A percentile compares a stretch with the other conserved stretches of the same genome.
These are phyloP conservation scores for Albizia julibrissin DNA, from an alignment of 306 rosid species.

Conservation along the genomic window DNA sequence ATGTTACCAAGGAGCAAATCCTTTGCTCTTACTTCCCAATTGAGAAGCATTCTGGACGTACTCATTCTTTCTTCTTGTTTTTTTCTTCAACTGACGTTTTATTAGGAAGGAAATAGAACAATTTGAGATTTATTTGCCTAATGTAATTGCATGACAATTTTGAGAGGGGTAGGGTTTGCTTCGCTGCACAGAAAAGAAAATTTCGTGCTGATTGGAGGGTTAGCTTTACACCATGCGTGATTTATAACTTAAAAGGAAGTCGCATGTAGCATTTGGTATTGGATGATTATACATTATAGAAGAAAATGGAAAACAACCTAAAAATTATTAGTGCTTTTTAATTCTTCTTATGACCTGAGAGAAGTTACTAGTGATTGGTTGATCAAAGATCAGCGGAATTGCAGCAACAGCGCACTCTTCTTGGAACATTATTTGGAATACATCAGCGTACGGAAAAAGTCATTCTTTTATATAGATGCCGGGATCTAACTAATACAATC, in stretches of 20 bases:
- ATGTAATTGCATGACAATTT: neutral
- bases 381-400: neutral
- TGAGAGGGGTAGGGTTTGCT: neutral
- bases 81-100: neutral
- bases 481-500: conserved; percentile 40
- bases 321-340: neutral
- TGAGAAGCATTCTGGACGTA: neutral
- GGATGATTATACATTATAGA: neutral
- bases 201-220: neutral
- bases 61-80: neutral
- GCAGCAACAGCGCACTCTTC: neutral
- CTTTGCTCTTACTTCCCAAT: neutral
- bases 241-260: neutral
- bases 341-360: neutral
- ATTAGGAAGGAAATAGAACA: neutral
- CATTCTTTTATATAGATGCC: conserved; percentile 33
- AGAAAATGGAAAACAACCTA: neutral
- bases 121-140: neutral
- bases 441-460: neutral
- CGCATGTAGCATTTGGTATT: neutral
- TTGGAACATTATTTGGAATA: conserved; percentile 20
- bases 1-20: neutral
- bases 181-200: neutral
- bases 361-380: neutral
- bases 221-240: neutral